Conservation (phyloP, 208 protist genomes). For the Blastocrithidia nonstop region DNA sequence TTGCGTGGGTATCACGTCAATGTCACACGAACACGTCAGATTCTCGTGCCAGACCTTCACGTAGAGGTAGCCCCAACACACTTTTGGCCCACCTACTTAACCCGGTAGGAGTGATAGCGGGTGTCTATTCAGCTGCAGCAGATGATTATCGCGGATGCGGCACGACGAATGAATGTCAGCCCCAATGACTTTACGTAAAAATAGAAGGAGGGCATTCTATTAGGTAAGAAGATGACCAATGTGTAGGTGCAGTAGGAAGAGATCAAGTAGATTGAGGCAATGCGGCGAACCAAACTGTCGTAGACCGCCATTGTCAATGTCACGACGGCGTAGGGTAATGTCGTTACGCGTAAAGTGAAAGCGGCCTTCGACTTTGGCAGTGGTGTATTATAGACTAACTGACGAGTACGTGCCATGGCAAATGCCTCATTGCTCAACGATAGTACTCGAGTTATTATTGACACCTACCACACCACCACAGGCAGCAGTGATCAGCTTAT, state of each 20-base stretch:
- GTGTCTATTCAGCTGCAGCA: constrained; percentile 98
- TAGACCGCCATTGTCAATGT: constrained; percentile 47
- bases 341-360: constrained; percentile 65
- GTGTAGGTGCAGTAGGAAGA: constrained; percentile 97
- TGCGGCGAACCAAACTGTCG: constrained; percentile 73
- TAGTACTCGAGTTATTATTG: constrained; percentile 8
- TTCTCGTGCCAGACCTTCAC: constrained; percentile 94
- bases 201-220: constrained; percentile 99
- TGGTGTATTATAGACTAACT: constrained; percentile 48
- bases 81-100: constrained; percentile 98
- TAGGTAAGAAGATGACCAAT: constrained; percentile 98
- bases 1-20: constrained; percentile 98
- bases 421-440: constrained; percentile 57
- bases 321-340: constrained; percentile 43
- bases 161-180: constrained; percentile 99
- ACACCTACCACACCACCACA: constrained; percentile 49
- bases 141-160: constrained; percentile 99
- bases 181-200: constrained; percentile 97
- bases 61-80: constrained; percentile 94
- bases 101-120: constrained; percentile 97
- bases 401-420: constrained; percentile 62
- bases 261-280: constrained; percentile 97
- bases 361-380: constrained; percentile 75
- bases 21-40: constrained; percentile 92
- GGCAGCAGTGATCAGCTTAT: constrained; percentile 70